phyloP scores from a whole-genome alignment of 1,284 basidiomycete genomes.

The Trichosporon sp. region DNA sequence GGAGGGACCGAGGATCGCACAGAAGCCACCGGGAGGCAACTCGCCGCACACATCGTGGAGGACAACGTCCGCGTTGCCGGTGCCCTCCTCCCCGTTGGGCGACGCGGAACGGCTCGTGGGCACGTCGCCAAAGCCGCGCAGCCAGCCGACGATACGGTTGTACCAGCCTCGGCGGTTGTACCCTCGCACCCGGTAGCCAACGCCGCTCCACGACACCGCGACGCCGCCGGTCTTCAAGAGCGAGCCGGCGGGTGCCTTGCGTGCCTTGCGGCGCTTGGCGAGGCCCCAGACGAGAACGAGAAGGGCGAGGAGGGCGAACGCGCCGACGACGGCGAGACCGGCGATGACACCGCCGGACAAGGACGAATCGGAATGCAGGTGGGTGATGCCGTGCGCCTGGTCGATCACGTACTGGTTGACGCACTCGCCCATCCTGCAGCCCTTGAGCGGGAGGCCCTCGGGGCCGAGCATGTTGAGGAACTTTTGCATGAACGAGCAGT shows the following conservation, averaged over 20 bases:
- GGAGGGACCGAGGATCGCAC: constrained; percentile 81
- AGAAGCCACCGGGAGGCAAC: constrained; percentile 70
- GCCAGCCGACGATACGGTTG: constrained; percentile 18
- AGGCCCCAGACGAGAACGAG: constrained; percentile 61
- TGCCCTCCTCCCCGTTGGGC: constrained; percentile 6
- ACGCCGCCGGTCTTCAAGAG: constrained; percentile 52
- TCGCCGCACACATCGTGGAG: constrained; percentile 66
- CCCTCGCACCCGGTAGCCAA: constrained; percentile 57
- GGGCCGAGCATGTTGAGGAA: constrained; percentile 69
- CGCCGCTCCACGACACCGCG: constrained; percentile 63
- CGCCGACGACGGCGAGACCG: constrained; percentile 74
- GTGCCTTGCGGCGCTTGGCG: constrained; percentile 60
- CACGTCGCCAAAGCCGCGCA: constrained; percentile 26
- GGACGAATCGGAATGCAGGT: constrained; percentile 1
- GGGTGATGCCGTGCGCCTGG: constrained; percentile 38
- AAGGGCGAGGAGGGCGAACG: constrained; percentile 59
- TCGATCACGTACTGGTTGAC: constrained; percentile 72
- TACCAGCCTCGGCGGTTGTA: constrained; percentile 7
- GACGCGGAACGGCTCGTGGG: neutral
- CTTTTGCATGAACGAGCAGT: constrained; percentile 71
- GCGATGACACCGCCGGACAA: constrained; percentile 78
- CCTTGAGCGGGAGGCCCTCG: constrained; percentile 62
- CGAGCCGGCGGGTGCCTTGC: constrained; percentile 41
- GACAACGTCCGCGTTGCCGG: constrained; percentile 56
- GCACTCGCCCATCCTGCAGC: constrained; percentile 80